Evolutionary conservation across 768 basidiomycete genomes (phyloP).

Genomic region (Kwoniella europaea): DNA sequence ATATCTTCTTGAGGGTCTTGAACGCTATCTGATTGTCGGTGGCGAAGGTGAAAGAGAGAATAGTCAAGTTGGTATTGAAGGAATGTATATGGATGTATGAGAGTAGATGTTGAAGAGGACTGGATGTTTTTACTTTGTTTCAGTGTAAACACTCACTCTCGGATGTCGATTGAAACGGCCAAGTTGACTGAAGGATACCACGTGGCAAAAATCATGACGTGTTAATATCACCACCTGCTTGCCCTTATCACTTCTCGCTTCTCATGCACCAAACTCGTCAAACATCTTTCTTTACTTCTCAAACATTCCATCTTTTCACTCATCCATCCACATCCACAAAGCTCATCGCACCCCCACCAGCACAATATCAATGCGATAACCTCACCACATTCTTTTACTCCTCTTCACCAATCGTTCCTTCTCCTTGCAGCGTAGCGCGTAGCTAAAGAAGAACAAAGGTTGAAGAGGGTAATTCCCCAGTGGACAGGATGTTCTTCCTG

Average conservation of each 20-base stretch:
- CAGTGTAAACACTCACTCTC: conserved; percentile 7
- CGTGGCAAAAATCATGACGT: conserved; percentile 13
- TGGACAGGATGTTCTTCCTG: conserved; percentile 53
- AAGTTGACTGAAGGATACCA: background rate
- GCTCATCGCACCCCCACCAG: background rate
- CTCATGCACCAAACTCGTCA: conserved; percentile 7
- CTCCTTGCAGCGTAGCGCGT: background rate
- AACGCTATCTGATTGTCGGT: too few species aligned
- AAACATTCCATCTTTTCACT: conserved; percentile 8
- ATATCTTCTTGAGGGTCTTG: too few species aligned
- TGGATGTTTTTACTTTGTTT: conserved; percentile 3
- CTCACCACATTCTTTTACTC: conserved; percentile 8
- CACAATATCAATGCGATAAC: conserved; percentile 4
- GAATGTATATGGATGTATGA: background rate
- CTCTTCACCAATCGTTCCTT: conserved; percentile 5
- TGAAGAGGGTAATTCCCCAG: too few species aligned
- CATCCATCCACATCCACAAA: background rate
- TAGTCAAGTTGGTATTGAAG: conserved; percentile 2
- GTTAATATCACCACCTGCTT: background rate
- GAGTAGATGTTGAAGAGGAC: background rate
- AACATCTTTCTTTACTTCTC: conserved; percentile 7
- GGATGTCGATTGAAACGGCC: background rate
- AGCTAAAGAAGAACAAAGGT: background rate
- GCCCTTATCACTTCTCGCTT: background rate
- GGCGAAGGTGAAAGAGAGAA: background rate